Percentiles rank a stretch among this genome's conserved stretches.
phyloP scores from a whole-genome alignment of 2,329 filamentous ascomycete species.

The Aspergillus puulaauensis region DNA sequence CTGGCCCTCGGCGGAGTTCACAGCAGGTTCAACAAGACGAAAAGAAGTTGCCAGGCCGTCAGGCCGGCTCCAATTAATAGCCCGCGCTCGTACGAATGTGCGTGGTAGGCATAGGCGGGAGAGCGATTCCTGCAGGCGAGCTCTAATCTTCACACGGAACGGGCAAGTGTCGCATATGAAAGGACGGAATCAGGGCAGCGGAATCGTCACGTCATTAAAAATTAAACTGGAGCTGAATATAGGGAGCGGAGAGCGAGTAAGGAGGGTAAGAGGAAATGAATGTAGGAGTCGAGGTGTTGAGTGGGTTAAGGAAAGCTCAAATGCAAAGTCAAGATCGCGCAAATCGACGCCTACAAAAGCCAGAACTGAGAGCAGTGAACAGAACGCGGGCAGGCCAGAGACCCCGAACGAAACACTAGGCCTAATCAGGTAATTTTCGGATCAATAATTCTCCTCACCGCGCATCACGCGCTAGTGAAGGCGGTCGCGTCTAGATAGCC shows the following conservation, averaged over 20 bases:
- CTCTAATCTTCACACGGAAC: constrained; percentile 23
- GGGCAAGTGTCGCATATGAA: constrained; percentile 27
- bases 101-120: constrained; percentile 31
- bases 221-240: constrained; percentile 16
- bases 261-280: constrained; percentile 14
- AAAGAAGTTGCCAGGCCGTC: constrained; percentile 36
- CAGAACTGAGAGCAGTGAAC: constrained; percentile 26
- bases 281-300: constrained; percentile 15
- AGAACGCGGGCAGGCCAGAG: constrained; percentile 39
- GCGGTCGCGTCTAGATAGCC: background rate
- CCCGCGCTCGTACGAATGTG: constrained; percentile 25
- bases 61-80: constrained; percentile 35
- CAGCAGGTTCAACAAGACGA: constrained; percentile 17
- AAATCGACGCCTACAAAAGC: constrained; percentile 31
- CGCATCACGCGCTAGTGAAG: constrained; percentile 15
- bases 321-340: constrained; percentile 26
- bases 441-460: constrained; percentile 30
- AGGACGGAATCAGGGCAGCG: constrained; percentile 16
- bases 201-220: constrained; percentile 35
- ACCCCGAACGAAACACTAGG: constrained; percentile 39
- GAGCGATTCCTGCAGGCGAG: constrained; percentile 20
- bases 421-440: constrained; percentile 29
- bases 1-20: constrained; percentile 18
- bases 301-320: constrained; percentile 15
- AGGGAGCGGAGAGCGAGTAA: constrained; percentile 10